These are phyloP conservation scores for Nigrospora sphaerica DNA, from an alignment of 2,329 filamentous ascomycete genomes.

Conservation along the genomic window DNA sequence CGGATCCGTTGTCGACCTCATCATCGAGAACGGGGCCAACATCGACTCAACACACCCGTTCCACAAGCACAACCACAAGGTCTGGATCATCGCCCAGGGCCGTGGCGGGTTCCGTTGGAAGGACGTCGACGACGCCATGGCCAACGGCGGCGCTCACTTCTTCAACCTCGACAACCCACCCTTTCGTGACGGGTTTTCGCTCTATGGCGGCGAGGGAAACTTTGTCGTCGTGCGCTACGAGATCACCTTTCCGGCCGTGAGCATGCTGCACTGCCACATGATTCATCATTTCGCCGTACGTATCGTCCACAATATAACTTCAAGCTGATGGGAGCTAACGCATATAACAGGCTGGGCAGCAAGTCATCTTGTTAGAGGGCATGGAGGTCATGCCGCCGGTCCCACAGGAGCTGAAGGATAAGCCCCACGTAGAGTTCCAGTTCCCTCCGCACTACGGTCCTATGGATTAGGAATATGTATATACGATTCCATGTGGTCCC, in stretches of 20 bases:
- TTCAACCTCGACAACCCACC: constrained; percentile 23
- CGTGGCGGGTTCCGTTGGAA: constrained; percentile 14
- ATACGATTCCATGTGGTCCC: too few relatives aligned
- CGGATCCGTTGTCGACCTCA: constrained; percentile 16
- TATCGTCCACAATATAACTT: background rate
- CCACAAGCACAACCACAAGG: constrained; percentile 20
- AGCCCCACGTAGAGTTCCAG: constrained; percentile 8
- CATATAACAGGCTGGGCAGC: constrained; percentile 8
- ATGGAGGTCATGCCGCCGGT: constrained; percentile 9
- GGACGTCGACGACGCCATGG: constrained; percentile 28
- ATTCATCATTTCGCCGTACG: constrained; percentile 12
- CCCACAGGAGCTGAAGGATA: constrained; percentile 8
- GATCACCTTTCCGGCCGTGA: constrained; percentile 9
- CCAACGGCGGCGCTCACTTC: constrained; percentile 37
- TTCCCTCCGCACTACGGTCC: constrained; percentile 7
- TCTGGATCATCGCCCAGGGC: constrained; percentile 16
- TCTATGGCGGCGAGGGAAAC: constrained; percentile 6
- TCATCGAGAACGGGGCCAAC: constrained; percentile 14
- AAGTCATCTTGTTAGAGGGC: constrained; percentile 9
- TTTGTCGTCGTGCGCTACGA: constrained; percentile 10
- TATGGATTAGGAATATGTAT: constrained; percentile 4
- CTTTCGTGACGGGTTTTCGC: constrained; percentile 7
- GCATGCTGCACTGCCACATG: constrained; percentile 12
- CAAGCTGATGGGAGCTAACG: background rate
- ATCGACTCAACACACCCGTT: constrained; percentile 15